A percentile compares a stretch with the other conserved stretches of the same genome.
These are phyloP conservation scores for Castanea mollissima DNA, from an alignment of 306 rosid genomes.

Conservation along the genomic window DNA sequence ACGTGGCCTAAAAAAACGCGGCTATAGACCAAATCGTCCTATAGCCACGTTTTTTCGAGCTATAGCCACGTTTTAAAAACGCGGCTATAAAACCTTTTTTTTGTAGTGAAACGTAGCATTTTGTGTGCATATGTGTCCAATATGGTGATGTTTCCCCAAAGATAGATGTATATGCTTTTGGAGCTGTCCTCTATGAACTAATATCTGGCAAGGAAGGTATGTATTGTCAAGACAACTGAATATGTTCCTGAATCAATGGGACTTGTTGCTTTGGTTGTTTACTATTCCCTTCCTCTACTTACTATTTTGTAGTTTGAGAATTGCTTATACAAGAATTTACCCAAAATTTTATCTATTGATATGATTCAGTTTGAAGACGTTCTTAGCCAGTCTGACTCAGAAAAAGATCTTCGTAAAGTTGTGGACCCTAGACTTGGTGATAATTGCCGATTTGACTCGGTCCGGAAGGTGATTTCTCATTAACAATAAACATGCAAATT, in stretches of 20 bases:
- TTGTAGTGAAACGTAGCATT: background rate
- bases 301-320: background rate
- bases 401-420: slow-evolving; percentile 42
- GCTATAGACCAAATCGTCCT: too few species aligned
- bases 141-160: slow-evolving; percentile 66
- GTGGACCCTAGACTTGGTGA: slow-evolving; percentile 52
- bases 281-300: background rate
- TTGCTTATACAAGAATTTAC: background rate
- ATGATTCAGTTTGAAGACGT: slow-evolving; percentile 62
- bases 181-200: slow-evolving; percentile 66
- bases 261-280: slow-evolving; percentile 61
- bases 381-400: slow-evolving; percentile 41
- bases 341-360: background rate
- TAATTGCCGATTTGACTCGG: slow-evolving; percentile 45
- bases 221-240: slow-evolving; percentile 47
- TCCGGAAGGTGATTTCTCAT: slow-evolving; percentile 44
- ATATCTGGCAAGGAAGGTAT: slow-evolving; percentile 56
- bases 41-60: too few species aligned
- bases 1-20: too few species aligned
- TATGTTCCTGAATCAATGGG: slow-evolving; percentile 47
- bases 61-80: too few species aligned
- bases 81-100: too few species aligned
- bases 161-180: slow-evolving; percentile 73
- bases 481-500: background rate
- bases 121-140: slow-evolving; percentile 53